Evolutionary conservation across 441 rosid genomes (phyloP), one percentile per base, ranked within the genome.

Genomic region (Iberis amara): DNA sequence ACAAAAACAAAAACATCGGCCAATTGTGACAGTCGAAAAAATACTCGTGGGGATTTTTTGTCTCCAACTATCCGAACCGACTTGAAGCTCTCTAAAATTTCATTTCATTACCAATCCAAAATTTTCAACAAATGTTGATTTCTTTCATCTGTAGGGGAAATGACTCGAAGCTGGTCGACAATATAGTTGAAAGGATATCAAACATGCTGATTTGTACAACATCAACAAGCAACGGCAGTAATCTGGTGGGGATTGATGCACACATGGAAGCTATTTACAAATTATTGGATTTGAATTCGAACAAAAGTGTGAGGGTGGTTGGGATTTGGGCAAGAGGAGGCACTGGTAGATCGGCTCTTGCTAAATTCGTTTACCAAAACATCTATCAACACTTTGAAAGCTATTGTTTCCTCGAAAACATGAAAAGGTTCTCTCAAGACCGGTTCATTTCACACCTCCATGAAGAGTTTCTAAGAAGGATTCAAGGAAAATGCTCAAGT

Each of bases 241-340:
- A 56, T 35, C 3, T 68, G n/a, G 46, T 2, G 8, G 68, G 48
- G 24, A 39, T 68, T 27, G 64, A 57, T 12, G 32, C 1, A 5
- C 72, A 68, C 42, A 62, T 56, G 68, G 18, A 68, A 52, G 72
- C 55, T 3, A 14, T 68, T 10, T 1, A 27, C 3, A 27, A 24
- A 14, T 12, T 39, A 30, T 0, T 62, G 7, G 47, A 61, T 24
- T 27, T 56, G 51, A 62, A 57, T 7, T 47, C 53, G 5, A 54
- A 43, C 4, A 40, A 40, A 18, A 4, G 2, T 60, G 36, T 54
- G 27, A 42, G 66, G 48, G 38, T 67, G n/a, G 5, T 67, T 0
- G 66, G 66, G 47, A 67, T 67, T 4, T 60, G 66, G 71, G 48
- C 57, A 7, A 48, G 61, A 37, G 71, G 53, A 54, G 7, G 66